Evolutionary conservation across 371 early-diverging fungal species (phyloP).

Genomic region (Haplosporangium sp.): DNA sequence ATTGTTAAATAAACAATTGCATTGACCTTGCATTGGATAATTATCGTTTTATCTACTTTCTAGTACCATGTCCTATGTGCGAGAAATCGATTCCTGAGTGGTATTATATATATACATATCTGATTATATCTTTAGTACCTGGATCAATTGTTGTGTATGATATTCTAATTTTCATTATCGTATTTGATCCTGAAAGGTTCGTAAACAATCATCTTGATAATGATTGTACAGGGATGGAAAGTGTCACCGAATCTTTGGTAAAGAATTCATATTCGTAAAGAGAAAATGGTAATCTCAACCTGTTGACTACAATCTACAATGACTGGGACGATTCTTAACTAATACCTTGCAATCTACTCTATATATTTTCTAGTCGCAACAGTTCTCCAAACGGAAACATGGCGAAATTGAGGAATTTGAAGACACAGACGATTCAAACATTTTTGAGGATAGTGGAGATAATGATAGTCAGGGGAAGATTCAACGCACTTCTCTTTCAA

Average conservation of each 20-base stretch:
- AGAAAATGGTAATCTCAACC: not conserved
- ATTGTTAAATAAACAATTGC: not conserved
- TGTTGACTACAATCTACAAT: too few relatives aligned
- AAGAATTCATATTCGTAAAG: not conserved
- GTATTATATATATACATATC: not conserved
- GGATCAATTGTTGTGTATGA: not conserved
- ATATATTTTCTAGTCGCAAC: conserved; percentile 17
- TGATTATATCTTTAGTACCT: not conserved
- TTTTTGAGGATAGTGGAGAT: not conserved
- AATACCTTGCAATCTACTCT: not conserved
- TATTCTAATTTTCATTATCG: not conserved
- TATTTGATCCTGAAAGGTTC: conserved; percentile 24
- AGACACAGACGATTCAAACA: conserved; percentile 4
- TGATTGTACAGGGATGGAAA: conserved; percentile 57
- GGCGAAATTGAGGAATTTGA: conserved; percentile 27
- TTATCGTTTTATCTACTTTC: not conserved
- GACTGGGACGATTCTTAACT: not conserved
- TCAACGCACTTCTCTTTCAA: not conserved
- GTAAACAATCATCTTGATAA: conserved; percentile 68
- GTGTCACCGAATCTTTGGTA: conserved; percentile 30
- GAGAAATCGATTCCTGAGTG: conserved; percentile 52
- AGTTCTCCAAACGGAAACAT: conserved; percentile 30
- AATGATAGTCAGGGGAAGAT: not conserved
- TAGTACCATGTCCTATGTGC: conserved; percentile 69
- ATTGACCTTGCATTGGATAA: not conserved